Base-by-base conservation (phyloP, 2,329 filamentous ascomycete species). In the Phialophora tarda region DNA sequence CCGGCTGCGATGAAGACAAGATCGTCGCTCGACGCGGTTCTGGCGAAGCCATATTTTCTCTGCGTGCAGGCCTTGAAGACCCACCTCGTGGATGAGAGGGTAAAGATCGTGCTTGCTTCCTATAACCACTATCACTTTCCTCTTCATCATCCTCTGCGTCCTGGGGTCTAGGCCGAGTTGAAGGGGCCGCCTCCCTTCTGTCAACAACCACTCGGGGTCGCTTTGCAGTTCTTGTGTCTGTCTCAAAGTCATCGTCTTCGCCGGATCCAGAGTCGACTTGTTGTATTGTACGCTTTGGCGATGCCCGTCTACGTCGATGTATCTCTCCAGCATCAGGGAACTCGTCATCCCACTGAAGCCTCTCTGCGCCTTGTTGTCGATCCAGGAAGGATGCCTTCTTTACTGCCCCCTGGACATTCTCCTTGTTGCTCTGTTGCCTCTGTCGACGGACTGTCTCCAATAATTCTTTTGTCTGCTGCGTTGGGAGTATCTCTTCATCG, bases 341-440 rank as follows among this genome's bases (percentile, higher is more conserved):
- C 24, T 65, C 61, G 30, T 26, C 41, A 21, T 21, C 57, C 60
- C 53, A 71, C 38, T 58, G 12, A 2, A 67, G 57, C 32, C 41
- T 59, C 10, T 55, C 48, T n/a, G 69, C 70, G 44, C 60, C 63
- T 23, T 62, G 41, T 59, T 71, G 70, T 23, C 62, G 64, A 44
- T 71, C 68, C 12, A 70, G 47, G 32, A 69, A 59, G 44, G 68
- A 66, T 34, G 50, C 3, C 41, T 70, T 70, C 50, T 62, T 59
- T 7, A 41, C 14, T 14, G 54, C 26, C 47, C 17, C 24, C 21
- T 53, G 30, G 14, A 38, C 61, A 44, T 68, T 69, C 24, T 71
- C 70, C 50, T 69, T 69, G 30, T 68, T 63, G 55, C 62, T 63
- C 41, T 65, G 59, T 38, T 67, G 55, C 24, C 62, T 56, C 28